Conservation (phyloP, 768 basidiomycete genomes). For the Obba rivulosa region DNA sequence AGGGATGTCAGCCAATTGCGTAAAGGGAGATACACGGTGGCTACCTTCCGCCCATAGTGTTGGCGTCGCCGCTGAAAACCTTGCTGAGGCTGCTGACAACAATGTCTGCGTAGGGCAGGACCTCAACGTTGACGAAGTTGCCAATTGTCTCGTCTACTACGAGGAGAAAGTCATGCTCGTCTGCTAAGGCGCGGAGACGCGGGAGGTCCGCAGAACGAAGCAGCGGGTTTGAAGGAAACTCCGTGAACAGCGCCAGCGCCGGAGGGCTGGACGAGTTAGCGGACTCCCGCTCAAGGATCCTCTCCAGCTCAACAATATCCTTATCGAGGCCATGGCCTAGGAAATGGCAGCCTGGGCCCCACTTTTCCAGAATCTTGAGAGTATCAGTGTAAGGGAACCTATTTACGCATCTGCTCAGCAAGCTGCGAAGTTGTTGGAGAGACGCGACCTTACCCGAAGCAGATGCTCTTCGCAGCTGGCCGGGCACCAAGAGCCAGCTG, state of each 20-base stretch:
- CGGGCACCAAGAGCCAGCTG: slow-evolving; percentile 53
- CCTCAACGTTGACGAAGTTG: slow-evolving; percentile 90
- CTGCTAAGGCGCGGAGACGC: slow-evolving; percentile 71
- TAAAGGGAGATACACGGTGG: slow-evolving; percentile 6
- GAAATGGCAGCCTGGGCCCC: slow-evolving; percentile 93
- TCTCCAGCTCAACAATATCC: slow-evolving; percentile 71
- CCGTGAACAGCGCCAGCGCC: slow-evolving; percentile 78
- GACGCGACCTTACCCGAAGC: slow-evolving; percentile 74
- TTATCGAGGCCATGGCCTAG: slow-evolving; percentile 73
- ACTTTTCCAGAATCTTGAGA: slow-evolving; percentile 89
- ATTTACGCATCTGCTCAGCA: neutral
- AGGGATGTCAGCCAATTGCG: neutral
- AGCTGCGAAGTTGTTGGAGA: neutral
- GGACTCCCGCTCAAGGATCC: slow-evolving; percentile 45
- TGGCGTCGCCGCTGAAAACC: slow-evolving; percentile 89
- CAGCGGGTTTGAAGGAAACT: slow-evolving; percentile 95
- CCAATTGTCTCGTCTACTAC: slow-evolving; percentile 94
- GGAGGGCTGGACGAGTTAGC: slow-evolving; percentile 46
- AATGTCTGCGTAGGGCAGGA: slow-evolving; percentile 81
- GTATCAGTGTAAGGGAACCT: slow-evolving; percentile 97
- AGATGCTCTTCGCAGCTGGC: slow-evolving; percentile 75
- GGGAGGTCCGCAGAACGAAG: slow-evolving; percentile 78
- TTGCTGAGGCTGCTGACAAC: slow-evolving; percentile 91
- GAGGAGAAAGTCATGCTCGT: slow-evolving; percentile 83
- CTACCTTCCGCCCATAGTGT: slow-evolving; percentile 98